Evolutionary conservation across 345 rosid species (phyloP).

Genomic region (Acer saccharum): DNA sequence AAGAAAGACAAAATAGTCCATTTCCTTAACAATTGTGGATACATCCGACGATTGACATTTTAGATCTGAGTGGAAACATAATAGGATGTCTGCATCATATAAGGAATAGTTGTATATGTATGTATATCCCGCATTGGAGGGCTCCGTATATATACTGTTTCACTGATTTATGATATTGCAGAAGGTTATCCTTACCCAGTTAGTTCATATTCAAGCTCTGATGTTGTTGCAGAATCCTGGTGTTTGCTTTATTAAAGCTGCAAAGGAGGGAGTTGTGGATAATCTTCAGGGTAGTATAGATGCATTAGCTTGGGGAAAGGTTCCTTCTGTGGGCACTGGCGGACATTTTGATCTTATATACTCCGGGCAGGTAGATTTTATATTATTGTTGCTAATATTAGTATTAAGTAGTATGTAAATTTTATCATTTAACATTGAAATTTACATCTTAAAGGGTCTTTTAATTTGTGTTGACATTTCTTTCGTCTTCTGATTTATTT

Average conservation of each 20-base stretch:
- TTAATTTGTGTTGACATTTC: background rate
- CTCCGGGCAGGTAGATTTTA: conserved; percentile 53
- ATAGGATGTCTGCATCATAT: too few species aligned
- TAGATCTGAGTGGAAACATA: too few species aligned
- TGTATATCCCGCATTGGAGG: too few species aligned
- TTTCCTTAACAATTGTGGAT: too few species aligned
- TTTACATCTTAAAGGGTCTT: background rate
- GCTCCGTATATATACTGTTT: too few species aligned
- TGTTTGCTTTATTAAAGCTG: conserved; percentile 74
- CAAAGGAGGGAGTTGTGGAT: conserved; percentile 67
- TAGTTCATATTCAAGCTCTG: conserved; percentile 8
- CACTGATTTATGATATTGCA: background rate
- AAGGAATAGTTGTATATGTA: too few species aligned
- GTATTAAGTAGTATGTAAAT: background rate
- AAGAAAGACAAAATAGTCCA: too few species aligned
- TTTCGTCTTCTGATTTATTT: background rate
- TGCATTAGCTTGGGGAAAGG: conserved; percentile 85
- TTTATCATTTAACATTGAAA: background rate
- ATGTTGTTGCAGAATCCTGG: conserved; percentile 74
- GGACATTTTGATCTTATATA: conserved; percentile 73
- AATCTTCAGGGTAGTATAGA: conserved; percentile 80
- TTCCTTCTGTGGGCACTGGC: conserved; percentile 72
- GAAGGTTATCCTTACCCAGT: background rate
- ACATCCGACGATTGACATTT: too few species aligned
- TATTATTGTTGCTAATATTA: conserved; percentile 16